A percentile compares a stretch with the other conserved stretches of the same genome.
phyloP scores from a whole-genome alignment of 208 protist species.

The Acanthamoeba culbertsoni region DNA sequence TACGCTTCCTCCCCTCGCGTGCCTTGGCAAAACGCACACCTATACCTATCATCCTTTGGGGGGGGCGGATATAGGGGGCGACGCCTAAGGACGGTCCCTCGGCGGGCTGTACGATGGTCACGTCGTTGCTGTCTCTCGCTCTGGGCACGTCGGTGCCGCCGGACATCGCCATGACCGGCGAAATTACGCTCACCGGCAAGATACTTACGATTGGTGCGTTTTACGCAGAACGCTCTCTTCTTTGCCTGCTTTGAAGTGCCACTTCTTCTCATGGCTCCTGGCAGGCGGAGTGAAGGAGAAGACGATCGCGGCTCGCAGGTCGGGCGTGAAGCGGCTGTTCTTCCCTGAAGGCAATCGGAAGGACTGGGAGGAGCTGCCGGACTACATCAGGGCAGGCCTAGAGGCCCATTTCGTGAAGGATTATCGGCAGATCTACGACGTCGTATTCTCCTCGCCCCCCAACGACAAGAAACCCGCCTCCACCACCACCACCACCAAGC shows the following conservation, averaged over 20 bases:
- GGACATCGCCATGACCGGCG: conserved; percentile 89
- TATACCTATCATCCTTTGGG: no score
- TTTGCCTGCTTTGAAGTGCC: neutral
- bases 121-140: conserved; percentile 85
- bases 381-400: conserved; percentile 61
- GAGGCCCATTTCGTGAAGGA: conserved; percentile 72
- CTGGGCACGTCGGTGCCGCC: conserved; percentile 66
- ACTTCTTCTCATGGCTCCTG: neutral
- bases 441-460: conserved; percentile 37
- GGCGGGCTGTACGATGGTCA: conserved; percentile 84
- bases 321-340: conserved; percentile 81
- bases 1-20: neutral
- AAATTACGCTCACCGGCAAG: conserved; percentile 84
- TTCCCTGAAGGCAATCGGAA: conserved; percentile 85
- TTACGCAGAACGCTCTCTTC: conserved; percentile 88
- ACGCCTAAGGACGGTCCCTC: conserved; percentile 83
- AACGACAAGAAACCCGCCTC: neutral
- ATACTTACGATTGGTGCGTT: conserved; percentile 84
- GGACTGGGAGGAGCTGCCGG: conserved; percentile 83
- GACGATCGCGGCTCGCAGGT: conserved; percentile 77
- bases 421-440: conserved; percentile 78
- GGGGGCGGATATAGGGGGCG: conserved; percentile 65
- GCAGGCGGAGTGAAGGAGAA: conserved; percentile 56
- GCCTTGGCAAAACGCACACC: no score
- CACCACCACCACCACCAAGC: neutral